Evolutionary conservation across 2,329 filamentous ascomycete species (phyloP).

Genomic region (Aspergillus transmontanensis): DNA sequence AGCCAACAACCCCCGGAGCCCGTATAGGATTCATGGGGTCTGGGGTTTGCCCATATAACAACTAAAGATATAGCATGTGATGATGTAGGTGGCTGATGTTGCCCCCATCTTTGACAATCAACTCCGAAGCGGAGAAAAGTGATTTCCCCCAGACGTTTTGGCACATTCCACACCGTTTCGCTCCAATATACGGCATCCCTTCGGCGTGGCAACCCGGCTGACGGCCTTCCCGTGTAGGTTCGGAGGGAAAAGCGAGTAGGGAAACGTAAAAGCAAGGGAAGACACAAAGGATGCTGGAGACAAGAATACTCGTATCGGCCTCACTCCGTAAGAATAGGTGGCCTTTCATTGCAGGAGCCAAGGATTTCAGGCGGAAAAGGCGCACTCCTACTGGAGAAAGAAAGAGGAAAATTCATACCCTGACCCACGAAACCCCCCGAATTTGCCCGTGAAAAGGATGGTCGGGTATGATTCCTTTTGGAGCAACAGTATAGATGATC

Average conservation of each 20-base stretch:
- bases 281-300: too few species aligned
- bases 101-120: not conserved
- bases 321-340: not conserved
- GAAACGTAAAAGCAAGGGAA: too few species aligned
- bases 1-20: not conserved
- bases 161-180: not conserved
- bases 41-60: not conserved
- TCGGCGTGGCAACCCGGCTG: not conserved
- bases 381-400: not conserved
- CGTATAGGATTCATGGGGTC: not conserved
- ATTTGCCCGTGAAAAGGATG: conserved; percentile 2
- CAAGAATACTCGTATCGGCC: not conserved
- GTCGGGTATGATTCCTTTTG: conserved; percentile 4
- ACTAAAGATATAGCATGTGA: not conserved
- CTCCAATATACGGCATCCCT: not conserved
- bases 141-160: not conserved
- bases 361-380: not conserved
- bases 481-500: conserved; percentile 2
- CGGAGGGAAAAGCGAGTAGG: not conserved
- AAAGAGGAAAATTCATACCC: not conserved
- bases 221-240: not conserved
- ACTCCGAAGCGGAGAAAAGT: not conserved
- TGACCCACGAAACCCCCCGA: conserved; percentile 4
- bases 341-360: not conserved
- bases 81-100: not conserved